phyloP scores from a whole-genome alignment of 2,329 filamentous ascomycete genomes.

The Monosporascus sp. region DNA sequence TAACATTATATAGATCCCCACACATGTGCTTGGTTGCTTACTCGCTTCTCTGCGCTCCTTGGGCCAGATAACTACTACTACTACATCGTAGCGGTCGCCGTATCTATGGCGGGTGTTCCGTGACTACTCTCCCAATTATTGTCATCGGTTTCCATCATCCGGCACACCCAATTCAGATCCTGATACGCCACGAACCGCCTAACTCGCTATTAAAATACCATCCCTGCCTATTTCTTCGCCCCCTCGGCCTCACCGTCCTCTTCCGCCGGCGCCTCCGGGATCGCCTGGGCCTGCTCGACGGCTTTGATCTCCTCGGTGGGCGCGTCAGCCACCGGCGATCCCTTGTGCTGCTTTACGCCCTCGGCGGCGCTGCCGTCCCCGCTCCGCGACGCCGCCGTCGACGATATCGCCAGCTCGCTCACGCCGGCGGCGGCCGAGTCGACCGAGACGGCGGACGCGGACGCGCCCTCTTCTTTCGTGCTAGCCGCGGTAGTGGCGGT shows the following conservation, averaged over 20 bases:
- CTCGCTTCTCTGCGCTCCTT: no score
- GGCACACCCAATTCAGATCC: no score
- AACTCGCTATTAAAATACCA: no score
- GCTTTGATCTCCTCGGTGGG: slow-evolving; percentile 34
- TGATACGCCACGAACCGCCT: no score
- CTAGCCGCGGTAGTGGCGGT: slow-evolving; percentile 1
- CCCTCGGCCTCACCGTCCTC: slow-evolving; percentile 28
- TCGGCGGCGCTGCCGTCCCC: slow-evolving; percentile 31
- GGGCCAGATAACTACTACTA: no score
- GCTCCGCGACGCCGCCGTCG: slow-evolving; percentile 40
- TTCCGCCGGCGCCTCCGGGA: slow-evolving; percentile 34
- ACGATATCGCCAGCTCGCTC: slow-evolving; percentile 40
- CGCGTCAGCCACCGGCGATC: slow-evolving; percentile 27
- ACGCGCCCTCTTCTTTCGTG: slow-evolving; percentile 4
- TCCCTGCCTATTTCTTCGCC: slow-evolving; percentile 6
- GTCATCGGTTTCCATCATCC: no score
- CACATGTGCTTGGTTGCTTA: neutral
- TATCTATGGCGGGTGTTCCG: no score
- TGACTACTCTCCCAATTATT: no score
- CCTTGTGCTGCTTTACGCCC: slow-evolving; percentile 18
- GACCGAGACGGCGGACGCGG: slow-evolving; percentile 3
- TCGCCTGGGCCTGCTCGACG: slow-evolving; percentile 34
- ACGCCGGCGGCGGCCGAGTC: slow-evolving; percentile 15
- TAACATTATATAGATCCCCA: no score
- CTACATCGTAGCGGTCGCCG: no score